Percentiles rank a stretch among this genome's conserved stretches.
Evolutionary conservation across 2,329 filamentous ascomycete genomes (phyloP).

Genomic region (Colletotrichum cereale): DNA sequence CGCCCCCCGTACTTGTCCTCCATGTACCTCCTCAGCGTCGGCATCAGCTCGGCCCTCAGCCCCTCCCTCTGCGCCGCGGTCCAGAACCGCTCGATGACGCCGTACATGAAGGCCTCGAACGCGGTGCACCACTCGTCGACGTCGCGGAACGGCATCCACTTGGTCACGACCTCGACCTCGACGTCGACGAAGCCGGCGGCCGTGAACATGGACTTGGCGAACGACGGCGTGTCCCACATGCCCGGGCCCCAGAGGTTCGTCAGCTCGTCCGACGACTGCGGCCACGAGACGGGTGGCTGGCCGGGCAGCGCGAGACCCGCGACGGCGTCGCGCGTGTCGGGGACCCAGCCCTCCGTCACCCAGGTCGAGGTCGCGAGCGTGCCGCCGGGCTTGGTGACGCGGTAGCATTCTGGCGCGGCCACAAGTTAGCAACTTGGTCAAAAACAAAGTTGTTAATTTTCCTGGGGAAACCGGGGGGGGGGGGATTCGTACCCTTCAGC

Average conservation of each 20-base stretch:
- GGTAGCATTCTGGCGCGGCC: slow-evolving; percentile 9
- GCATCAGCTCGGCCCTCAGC: slow-evolving; percentile 11
- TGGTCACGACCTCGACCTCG: slow-evolving; percentile 17
- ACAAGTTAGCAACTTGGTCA: no score
- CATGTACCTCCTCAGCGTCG: slow-evolving; percentile 6
- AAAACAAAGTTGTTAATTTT: no score
- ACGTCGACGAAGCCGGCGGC: slow-evolving; percentile 23
- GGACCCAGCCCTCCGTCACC: slow-evolving; percentile 18
- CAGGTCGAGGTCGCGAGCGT: slow-evolving; percentile 20
- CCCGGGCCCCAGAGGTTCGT: slow-evolving; percentile 17
- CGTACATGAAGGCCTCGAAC: slow-evolving; percentile 18
- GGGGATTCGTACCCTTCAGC: slow-evolving; percentile 5
- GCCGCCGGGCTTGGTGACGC: slow-evolving; percentile 20
- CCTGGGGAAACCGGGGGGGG: no score
- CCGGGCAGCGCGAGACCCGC: neutral
- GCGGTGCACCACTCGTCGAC: slow-evolving; percentile 14
- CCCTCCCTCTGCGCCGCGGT: slow-evolving; percentile 16
- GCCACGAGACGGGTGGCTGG: slow-evolving; percentile 13
- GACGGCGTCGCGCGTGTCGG: slow-evolving; percentile 17
- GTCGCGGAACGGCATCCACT: neutral
- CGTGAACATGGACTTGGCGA: slow-evolving; percentile 13
- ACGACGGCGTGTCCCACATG: slow-evolving; percentile 10
- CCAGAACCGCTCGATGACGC: slow-evolving; percentile 16
- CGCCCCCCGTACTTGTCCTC: slow-evolving; percentile 11
- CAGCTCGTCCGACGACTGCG: slow-evolving; percentile 11